Evolutionary conservation across 1,284 basidiomycete genomes (phyloP).

Genomic region (Melampsora abietis-canadensis): DNA sequence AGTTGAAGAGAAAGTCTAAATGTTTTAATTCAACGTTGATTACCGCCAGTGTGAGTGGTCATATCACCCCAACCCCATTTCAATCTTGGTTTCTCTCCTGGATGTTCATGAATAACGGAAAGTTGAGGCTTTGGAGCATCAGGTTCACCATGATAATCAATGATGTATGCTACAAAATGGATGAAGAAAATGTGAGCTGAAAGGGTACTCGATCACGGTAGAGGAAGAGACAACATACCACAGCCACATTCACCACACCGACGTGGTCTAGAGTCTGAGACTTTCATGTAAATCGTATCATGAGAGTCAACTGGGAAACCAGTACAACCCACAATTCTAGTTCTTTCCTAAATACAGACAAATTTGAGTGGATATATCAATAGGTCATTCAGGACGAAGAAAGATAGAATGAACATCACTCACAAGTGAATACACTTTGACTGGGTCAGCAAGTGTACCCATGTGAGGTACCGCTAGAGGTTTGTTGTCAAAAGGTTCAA

Average conservation of each 20-base stretch:
- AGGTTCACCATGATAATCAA: slow-evolving; percentile 50
- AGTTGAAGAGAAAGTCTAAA: not conserved
- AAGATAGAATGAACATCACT: slow-evolving; percentile 51
- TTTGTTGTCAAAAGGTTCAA: slow-evolving; percentile 84
- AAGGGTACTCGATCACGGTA: not conserved
- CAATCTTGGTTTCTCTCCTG: slow-evolving; percentile 38
- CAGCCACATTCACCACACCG: slow-evolving; percentile 90
- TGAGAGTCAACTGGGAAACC: slow-evolving; percentile 87
- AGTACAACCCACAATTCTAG: slow-evolving; percentile 84
- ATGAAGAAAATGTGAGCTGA: not conserved
- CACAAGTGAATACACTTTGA: slow-evolving; percentile 82
- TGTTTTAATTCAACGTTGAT: slow-evolving; percentile 20
- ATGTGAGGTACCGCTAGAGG: slow-evolving; percentile 80
- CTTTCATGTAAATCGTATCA: slow-evolving; percentile 76
- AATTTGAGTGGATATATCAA: too few species aligned
- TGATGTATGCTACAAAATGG: slow-evolving; percentile 48
- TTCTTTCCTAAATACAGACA: slow-evolving; percentile 61
- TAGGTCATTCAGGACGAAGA: too few species aligned
- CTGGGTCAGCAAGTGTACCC: slow-evolving; percentile 82
- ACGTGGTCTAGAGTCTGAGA: slow-evolving; percentile 61
- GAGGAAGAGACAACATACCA: slow-evolving; percentile 58
- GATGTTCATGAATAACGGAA: slow-evolving; percentile 29
- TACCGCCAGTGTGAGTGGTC: slow-evolving; percentile 33
- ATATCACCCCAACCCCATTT: slow-evolving; percentile 43
- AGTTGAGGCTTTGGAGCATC: slow-evolving; percentile 32